Conservation (phyloP, 192 early-diverging fungal species). For the Dimargaris xerosporica region DNA sequence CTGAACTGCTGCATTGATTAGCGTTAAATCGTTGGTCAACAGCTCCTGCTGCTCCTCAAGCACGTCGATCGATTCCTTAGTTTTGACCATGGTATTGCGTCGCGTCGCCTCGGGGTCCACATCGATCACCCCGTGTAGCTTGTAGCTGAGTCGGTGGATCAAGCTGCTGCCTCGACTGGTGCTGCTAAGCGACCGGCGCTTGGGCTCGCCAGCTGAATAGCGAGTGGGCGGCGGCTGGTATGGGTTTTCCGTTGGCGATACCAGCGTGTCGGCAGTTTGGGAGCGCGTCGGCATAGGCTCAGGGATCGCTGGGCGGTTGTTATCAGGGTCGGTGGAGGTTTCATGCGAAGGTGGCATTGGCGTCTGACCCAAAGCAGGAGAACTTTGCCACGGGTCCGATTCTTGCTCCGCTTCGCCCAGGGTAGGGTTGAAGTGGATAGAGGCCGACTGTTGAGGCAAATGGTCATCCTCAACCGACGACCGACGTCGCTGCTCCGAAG, state of each 20-base stretch:
- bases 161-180: constrained; percentile 27
- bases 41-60: constrained; percentile 68
- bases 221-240: constrained; percentile 1
- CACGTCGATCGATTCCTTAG: constrained; percentile 60
- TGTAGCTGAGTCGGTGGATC: constrained; percentile 33
- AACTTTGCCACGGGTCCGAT: background rate
- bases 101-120: constrained; percentile 84
- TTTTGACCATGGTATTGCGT: constrained; percentile 74
- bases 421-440: background rate
- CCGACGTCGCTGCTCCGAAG: background rate
- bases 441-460: background rate
- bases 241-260: background rate
- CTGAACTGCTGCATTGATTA: constrained; percentile 68
- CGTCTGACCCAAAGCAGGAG: background rate
- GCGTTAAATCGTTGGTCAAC: constrained; percentile 52
- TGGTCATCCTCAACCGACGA: background rate
- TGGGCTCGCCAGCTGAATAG: constrained; percentile 15
- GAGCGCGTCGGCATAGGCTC: constrained; percentile 13
- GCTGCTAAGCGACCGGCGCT: constrained; percentile 10
- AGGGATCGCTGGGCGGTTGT: background rate
- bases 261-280: background rate
- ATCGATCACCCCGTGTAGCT: constrained; percentile 86
- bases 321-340: background rate
- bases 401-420: background rate
- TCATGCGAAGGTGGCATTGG: background rate